Evolutionary conservation across 306 rosid genomes (phyloP), one percentile per base, ranked within the genome.

Genomic region (Cajanus cajan): DNA sequence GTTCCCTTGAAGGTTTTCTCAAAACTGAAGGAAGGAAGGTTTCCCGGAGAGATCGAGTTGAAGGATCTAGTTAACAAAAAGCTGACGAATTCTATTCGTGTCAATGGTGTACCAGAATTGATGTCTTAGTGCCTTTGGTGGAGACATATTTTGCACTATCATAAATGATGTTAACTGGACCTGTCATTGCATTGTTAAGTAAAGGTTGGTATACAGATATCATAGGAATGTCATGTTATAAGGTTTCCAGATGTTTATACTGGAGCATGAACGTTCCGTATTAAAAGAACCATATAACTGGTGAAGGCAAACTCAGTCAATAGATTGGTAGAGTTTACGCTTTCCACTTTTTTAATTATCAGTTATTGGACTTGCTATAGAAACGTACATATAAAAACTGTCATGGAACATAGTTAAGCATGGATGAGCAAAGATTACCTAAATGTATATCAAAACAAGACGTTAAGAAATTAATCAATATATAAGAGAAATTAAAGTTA

Each of bases 21-120:
- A 4, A 94, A 92, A 83, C 85, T 89, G 57, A 87, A 82, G 58
- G 94, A 85, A 54, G 88, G 90, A 40, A 88, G 97, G 85, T 94
- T 94, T 83, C 96, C 98, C 0, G 85, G 90, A n/a, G 93, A 85
- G 84, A 82, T 89, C 59, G 97, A 92, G 82, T 73, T 94, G 70
- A 92, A 80, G 84, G 88, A 89, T 68, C 74, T 80, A 45, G 43
- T 94, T 12, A 75, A 86, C 19, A 80, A 44, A 64, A 85, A 21
- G 85, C 78, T 92, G 82, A 73, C 80, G 11, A 81, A 58, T 71
- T 77, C 91, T 81, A 73, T 83, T 84, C 73, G 68, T 24, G 80
- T 58, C 31, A 77, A 84, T 55, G 90, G 84, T 71, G 78, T 77
- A 9, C 66, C 77, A 65, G 63, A 73, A 9, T 36, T 79, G 66